Percentiles rank a stretch among this genome's conserved stretches.
Evolutionary conservation across 2,329 filamentous ascomycete species (phyloP).

Genomic region (Sarocladium brachiariae): DNA sequence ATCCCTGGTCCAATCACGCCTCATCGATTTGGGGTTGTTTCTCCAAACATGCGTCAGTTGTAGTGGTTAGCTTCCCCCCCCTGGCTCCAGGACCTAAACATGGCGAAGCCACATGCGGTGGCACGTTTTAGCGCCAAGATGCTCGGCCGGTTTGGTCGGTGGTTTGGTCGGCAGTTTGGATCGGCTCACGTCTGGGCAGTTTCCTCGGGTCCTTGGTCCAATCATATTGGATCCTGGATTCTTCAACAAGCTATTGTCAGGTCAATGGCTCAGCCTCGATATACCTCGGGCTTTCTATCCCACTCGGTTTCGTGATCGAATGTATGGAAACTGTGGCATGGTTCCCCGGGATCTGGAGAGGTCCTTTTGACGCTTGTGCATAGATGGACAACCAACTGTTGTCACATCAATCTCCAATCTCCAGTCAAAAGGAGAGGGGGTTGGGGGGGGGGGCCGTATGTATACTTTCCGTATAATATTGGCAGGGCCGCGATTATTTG

Average conservation of each 20-base stretch:
- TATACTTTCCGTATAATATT: too few relatives aligned
- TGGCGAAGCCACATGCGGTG: not conserved
- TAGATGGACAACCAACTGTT: too few relatives aligned
- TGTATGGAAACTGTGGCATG: not conserved
- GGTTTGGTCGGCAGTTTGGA: conserved; percentile 7
- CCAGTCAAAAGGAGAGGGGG: too few relatives aligned
- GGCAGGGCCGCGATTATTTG: too few relatives aligned
- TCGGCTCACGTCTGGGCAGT: not conserved
- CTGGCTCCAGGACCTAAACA: too few relatives aligned
- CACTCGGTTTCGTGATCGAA: not conserved
- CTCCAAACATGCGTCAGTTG: not conserved
- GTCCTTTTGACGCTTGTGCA: too few relatives aligned
- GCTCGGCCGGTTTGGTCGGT: not conserved
- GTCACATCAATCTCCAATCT: too few relatives aligned
- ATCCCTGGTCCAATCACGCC: not conserved
- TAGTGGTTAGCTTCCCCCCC: too few relatives aligned
- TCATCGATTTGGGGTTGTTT: conserved; percentile 1
- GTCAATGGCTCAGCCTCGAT: too few relatives aligned
- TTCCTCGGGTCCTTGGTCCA: not conserved
- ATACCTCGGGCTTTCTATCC: not conserved
- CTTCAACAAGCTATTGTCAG: too few relatives aligned
- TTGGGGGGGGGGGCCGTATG: too few relatives aligned
- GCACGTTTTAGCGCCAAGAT: too few relatives aligned
- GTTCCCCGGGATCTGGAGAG: conserved; percentile 10
- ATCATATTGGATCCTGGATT: not conserved